These are phyloP conservation scores for Seiridium cupressi DNA, from an alignment of 2,329 filamentous ascomycete species.

Conservation along the genomic window DNA sequence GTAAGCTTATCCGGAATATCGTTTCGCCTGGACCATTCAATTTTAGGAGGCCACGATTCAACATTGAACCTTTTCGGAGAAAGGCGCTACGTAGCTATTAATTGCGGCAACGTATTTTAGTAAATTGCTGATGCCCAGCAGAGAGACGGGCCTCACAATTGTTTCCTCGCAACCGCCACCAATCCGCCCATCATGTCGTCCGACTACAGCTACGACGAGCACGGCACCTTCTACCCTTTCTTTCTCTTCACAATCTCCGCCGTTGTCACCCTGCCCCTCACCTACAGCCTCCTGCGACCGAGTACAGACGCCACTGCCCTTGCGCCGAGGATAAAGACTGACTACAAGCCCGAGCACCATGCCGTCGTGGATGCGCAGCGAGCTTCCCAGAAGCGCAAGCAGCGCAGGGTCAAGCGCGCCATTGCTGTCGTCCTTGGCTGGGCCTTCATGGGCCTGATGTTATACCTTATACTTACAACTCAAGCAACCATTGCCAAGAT, in stretches of 20 bases:
- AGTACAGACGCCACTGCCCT: slow-evolving; percentile 75
- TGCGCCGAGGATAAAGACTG: slow-evolving; percentile 77
- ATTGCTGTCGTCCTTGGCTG: slow-evolving; percentile 76
- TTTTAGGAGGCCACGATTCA: slow-evolving; percentile 8
- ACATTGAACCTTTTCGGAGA: neutral
- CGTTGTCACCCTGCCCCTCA: slow-evolving; percentile 85
- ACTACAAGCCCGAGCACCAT: slow-evolving; percentile 78
- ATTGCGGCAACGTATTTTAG: neutral
- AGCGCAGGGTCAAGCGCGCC: slow-evolving; percentile 83
- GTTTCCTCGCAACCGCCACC: neutral
- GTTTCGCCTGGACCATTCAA: slow-evolving; percentile 1
- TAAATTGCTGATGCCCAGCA: neutral
- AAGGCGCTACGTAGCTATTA: slow-evolving; percentile 7
- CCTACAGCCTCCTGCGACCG: slow-evolving; percentile 81
- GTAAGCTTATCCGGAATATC: slow-evolving; percentile 3
- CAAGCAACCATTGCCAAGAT: slow-evolving; percentile 70
- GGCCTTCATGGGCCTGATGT: slow-evolving; percentile 82
- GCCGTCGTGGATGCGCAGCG: slow-evolving; percentile 81
- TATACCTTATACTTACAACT: slow-evolving; percentile 84
- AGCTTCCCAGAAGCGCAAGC: slow-evolving; percentile 83
- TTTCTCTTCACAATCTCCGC: slow-evolving; percentile 90
- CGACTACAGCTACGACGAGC: slow-evolving; percentile 97
- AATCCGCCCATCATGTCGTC: slow-evolving; percentile 68
- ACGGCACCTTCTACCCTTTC: slow-evolving; percentile 98
- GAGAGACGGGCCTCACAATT: neutral